These are phyloP conservation scores for Sarcomyxa edulis DNA, from an alignment of 768 basidiomycete species.

Conservation along the genomic window DNA sequence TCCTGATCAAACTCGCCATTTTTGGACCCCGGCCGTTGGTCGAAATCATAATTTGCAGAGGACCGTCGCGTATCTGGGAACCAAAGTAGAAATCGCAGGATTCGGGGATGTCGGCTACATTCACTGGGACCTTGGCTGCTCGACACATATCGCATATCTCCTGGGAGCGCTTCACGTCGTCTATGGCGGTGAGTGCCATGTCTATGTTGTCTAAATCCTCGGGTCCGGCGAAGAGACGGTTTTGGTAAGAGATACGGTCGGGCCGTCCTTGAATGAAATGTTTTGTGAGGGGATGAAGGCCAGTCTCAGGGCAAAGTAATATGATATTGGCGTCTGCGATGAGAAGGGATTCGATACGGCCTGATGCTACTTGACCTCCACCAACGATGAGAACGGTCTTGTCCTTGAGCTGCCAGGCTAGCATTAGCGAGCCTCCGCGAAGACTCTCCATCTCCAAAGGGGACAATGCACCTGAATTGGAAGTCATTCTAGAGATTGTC, in stretches of 20 bases:
- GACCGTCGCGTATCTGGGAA: constrained; percentile 84
- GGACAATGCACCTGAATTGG: no score
- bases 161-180: constrained; percentile 68
- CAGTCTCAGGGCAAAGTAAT: constrained; percentile 65
- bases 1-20: constrained; percentile 79
- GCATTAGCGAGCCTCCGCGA: constrained; percentile 72
- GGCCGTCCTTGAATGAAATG: constrained; percentile 42
- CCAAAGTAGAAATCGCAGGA: constrained; percentile 99
- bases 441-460: no score
- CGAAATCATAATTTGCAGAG: constrained; percentile 92
- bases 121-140: constrained; percentile 72
- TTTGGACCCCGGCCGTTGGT: constrained; percentile 93
- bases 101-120: constrained; percentile 94
- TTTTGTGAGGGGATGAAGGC: constrained; percentile 59
- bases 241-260: constrained; percentile 60
- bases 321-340: constrained; percentile 73
- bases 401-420: constrained; percentile 89
- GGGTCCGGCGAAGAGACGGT: constrained; percentile 60
- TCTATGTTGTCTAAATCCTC: constrained; percentile 67
- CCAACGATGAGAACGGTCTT: constrained; percentile 89
- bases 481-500: no score
- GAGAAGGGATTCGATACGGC: constrained; percentile 83
- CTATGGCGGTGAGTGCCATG: constrained; percentile 93
- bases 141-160: constrained; percentile 71
- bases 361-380: constrained; percentile 88